phyloP scores from a whole-genome alignment of 192 early-diverging fungal species.

The Gaertneriomyces sp. region DNA sequence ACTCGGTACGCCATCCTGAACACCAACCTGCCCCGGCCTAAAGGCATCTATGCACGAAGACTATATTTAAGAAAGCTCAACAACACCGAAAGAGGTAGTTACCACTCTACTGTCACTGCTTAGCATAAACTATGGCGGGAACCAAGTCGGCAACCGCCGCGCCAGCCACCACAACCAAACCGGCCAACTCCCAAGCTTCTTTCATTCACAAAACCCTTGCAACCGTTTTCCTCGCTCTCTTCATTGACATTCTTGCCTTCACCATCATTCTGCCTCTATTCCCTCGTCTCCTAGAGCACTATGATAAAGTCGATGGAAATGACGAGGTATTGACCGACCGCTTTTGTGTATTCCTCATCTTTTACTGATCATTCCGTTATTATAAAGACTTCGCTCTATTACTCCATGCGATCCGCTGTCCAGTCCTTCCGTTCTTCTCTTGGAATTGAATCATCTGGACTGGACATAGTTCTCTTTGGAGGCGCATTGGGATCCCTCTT shows the following conservation, averaged over 20 bases:
- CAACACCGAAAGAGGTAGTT: no score
- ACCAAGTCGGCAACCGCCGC: no score
- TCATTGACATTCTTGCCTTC: slow-evolving; percentile 95
- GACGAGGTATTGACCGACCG: slow-evolving; percentile 46
- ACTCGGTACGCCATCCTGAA: no score
- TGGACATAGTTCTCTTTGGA: slow-evolving; percentile 82
- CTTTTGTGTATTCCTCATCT: neutral
- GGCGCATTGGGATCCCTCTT: slow-evolving; percentile 89
- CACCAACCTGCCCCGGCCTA: no score
- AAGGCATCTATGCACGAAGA: no score
- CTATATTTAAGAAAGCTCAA: no score
- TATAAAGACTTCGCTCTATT: slow-evolving; percentile 30
- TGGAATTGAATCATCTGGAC: slow-evolving; percentile 28
- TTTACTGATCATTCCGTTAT: slow-evolving; percentile 19
- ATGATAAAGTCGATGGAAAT: slow-evolving; percentile 61
- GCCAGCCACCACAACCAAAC: no score
- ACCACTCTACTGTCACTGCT: no score
- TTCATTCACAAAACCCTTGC: slow-evolving; percentile 36
- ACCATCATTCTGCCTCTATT: slow-evolving; percentile 96
- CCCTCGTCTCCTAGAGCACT: slow-evolving; percentile 84
- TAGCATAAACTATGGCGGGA: no score
- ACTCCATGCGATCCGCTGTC: slow-evolving; percentile 39
- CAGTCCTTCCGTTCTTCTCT: slow-evolving; percentile 36
- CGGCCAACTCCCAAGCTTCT: no score
- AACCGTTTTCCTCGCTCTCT: slow-evolving; percentile 77